A percentile compares a stretch with the other conserved stretches of the same genome.
These are phyloP conservation scores for Xylaria sp. DNA, from an alignment of 2,329 filamentous ascomycete genomes.

Conservation along the genomic window DNA sequence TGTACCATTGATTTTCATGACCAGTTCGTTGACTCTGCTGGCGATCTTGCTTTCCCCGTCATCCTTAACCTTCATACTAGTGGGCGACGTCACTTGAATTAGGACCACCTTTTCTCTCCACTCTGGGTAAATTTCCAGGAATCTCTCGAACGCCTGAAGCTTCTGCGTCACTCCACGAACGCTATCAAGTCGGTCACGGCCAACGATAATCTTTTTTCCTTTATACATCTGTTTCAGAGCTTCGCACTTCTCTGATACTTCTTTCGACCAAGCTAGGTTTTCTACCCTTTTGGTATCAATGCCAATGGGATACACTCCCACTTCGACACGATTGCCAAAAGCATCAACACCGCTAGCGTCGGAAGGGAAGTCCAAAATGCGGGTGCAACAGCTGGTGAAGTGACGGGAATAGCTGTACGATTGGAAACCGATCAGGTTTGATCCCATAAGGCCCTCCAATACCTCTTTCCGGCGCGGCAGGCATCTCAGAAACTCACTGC, in stretches of 20 bases:
- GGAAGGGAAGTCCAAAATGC: slow-evolving; percentile 89
- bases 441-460: slow-evolving; percentile 86
- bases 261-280: slow-evolving; percentile 75
- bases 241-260: slow-evolving; percentile 76
- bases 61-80: slow-evolving; percentile 80
- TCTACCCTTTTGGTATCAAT: slow-evolving; percentile 88
- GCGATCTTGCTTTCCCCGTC: slow-evolving; percentile 82
- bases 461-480: slow-evolving; percentile 89
- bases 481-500: slow-evolving; percentile 93
- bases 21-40: slow-evolving; percentile 88
- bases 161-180: slow-evolving; percentile 96
- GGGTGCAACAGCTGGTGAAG: slow-evolving; percentile 92
- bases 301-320: slow-evolving; percentile 94
- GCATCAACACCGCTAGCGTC: slow-evolving; percentile 87
- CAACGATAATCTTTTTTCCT: slow-evolving; percentile 95
- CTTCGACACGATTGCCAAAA: slow-evolving; percentile 87
- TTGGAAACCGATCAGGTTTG: slow-evolving; percentile 95
- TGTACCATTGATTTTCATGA: slow-evolving; percentile 89
- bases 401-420: slow-evolving; percentile 95
- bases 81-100: slow-evolving; percentile 93
- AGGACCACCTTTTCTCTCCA: slow-evolving; percentile 93
- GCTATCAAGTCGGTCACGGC: slow-evolving; percentile 91
- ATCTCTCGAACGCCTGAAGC: slow-evolving; percentile 91
- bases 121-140: slow-evolving; percentile 88
- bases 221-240: slow-evolving; percentile 80